Percentiles rank a stretch among this genome's conserved stretches.
These are phyloP conservation scores for Raffaelea arxii DNA, from an alignment of 2,329 filamentous ascomycete genomes.

Conservation along the genomic window DNA sequence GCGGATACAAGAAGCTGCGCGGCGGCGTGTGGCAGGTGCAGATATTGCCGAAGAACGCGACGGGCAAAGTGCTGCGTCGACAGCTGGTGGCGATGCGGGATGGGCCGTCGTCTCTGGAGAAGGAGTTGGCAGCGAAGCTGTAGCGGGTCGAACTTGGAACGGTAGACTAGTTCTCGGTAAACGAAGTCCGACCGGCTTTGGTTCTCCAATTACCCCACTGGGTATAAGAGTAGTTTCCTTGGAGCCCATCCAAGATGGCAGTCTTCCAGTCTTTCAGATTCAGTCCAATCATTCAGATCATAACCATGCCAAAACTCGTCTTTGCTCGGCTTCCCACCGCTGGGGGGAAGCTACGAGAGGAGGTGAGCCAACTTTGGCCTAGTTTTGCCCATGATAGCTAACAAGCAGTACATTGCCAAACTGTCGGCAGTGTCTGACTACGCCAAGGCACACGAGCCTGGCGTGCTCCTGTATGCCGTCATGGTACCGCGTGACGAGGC, in stretches of 20 bases:
- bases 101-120: slow-evolving; percentile 6
- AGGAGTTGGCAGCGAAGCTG: slow-evolving; percentile 4
- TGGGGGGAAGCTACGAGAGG: slow-evolving; percentile 6
- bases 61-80: slow-evolving; percentile 23
- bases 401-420: slow-evolving; percentile 11
- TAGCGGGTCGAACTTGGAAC: not conserved
- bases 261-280: not conserved
- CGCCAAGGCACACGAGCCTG: slow-evolving; percentile 13
- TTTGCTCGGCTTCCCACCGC: slow-evolving; percentile 9
- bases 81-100: slow-evolving; percentile 5
- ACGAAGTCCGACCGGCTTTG: no score
- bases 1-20: slow-evolving; percentile 30
- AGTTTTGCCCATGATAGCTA: not conserved
- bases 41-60: slow-evolving; percentile 25
- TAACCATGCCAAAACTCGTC: slow-evolving; percentile 6
- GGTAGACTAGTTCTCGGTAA: no score
- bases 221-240: no score
- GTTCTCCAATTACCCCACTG: no score
- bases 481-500: slow-evolving; percentile 15
- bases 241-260: no score
- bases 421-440: slow-evolving; percentile 8
- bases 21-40: slow-evolving; percentile 25
- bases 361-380: not conserved
- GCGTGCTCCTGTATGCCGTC: slow-evolving; percentile 16
- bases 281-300: not conserved